Conservation (phyloP, 2,329 filamentous ascomycete genomes). For the Magnaporthiopsis poae region DNA sequence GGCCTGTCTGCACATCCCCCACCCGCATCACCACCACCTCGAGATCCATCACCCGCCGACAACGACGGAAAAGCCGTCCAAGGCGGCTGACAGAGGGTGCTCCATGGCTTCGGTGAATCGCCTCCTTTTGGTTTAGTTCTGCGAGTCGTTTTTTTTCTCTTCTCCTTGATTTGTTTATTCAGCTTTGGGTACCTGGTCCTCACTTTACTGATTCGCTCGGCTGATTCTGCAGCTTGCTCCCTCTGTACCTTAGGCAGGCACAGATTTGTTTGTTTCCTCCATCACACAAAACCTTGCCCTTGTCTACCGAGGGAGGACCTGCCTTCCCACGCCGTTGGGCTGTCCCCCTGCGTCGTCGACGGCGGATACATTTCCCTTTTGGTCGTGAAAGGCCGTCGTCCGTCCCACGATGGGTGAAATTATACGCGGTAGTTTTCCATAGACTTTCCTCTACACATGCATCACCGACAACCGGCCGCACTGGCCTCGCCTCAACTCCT, state of each 20-base stretch:
- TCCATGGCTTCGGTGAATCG: too few relatives aligned
- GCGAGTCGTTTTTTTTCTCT: neutral
- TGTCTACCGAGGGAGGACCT: neutral
- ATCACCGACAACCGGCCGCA: neutral
- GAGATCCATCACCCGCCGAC: neutral
- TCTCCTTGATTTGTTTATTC: neutral
- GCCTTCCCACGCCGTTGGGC: neutral
- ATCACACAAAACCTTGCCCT: neutral
- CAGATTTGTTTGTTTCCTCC: neutral
- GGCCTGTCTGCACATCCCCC: constrained; percentile 2
- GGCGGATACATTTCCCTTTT: neutral
- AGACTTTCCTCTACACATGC: neutral
- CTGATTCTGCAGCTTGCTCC: neutral
- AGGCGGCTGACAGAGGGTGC: neutral
- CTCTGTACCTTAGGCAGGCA: neutral
- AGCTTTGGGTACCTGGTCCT: neutral
- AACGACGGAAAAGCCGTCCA: neutral
- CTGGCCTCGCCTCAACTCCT: neutral
- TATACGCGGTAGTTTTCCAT: neutral
- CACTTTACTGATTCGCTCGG: neutral
- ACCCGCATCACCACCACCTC: neutral
- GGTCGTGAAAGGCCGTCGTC: neutral
- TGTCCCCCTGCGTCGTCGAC: neutral
- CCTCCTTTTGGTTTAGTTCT: neutral
- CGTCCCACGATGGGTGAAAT: neutral